These are phyloP conservation scores for Penicillium robsamsonii DNA, from an alignment of 495 filamentous ascomycete species.

Conservation along the genomic window DNA sequence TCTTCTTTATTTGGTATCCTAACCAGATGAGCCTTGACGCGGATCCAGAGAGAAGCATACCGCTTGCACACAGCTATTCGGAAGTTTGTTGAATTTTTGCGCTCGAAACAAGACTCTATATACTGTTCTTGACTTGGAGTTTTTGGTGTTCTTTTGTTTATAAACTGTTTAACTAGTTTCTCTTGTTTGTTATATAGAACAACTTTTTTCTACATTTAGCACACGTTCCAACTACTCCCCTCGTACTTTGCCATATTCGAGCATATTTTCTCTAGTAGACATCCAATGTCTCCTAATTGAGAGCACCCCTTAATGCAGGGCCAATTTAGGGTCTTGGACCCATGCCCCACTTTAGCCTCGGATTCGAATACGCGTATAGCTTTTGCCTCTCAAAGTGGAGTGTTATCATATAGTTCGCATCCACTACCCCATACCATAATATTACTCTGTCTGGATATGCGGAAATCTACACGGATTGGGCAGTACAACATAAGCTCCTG, in stretches of 20 bases:
- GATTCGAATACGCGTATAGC: neutral
- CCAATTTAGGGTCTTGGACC: neutral
- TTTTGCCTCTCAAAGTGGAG: neutral
- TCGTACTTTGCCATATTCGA: neutral
- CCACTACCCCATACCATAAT: neutral
- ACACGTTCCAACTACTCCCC: neutral
- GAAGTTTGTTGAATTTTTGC: neutral
- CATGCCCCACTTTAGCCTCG: neutral
- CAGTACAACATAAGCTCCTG: neutral
- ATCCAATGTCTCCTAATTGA: neutral
- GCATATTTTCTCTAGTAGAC: neutral
- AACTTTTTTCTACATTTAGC: neutral
- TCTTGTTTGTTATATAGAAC: neutral
- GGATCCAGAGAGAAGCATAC: conserved; percentile 9
- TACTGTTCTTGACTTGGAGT: neutral
- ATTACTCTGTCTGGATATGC: neutral
- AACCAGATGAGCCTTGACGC: neutral
- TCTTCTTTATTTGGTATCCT: conserved; percentile 14
- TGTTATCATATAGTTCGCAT: neutral
- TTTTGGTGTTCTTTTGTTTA: neutral
- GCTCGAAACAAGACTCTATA: neutral
- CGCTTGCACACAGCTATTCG: conserved; percentile 10
- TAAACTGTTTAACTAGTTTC: neutral
- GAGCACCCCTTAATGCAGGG: neutral
- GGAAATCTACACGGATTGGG: neutral